Percentiles rank a stretch among this genome's conserved stretches.
Conservation (phyloP, 1,284 basidiomycete species). For the Rhodofomes roseus region DNA sequence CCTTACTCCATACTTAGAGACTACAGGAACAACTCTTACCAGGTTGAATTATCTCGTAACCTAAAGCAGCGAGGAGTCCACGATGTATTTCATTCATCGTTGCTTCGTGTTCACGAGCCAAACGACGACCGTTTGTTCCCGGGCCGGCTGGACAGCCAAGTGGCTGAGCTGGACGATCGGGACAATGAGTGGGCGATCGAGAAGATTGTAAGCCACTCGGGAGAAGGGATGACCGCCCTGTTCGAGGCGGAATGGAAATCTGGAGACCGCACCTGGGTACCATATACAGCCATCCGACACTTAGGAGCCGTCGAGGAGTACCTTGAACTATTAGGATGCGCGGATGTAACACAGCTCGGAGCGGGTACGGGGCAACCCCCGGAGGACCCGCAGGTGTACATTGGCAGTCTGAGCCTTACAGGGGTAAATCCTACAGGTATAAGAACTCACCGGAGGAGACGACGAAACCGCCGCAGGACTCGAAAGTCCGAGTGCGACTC, state of each 20-base stretch:
- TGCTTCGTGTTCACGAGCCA: constrained; percentile 23
- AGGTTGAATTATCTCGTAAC: constrained; percentile 23
- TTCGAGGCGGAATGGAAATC: constrained; percentile 31
- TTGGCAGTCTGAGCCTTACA: background rate
- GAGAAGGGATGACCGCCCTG: constrained; percentile 15
- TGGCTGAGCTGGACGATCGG: constrained; percentile 9
- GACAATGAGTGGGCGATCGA: constrained; percentile 30
- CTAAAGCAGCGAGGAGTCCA: constrained; percentile 25
- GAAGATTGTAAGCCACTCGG: constrained; percentile 23
- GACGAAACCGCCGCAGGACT: too few species aligned
- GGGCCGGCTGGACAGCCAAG: constrained; percentile 14
- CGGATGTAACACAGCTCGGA: background rate
- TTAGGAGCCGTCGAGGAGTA: constrained; percentile 22
- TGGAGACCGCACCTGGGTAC: constrained; percentile 32
- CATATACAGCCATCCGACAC: constrained; percentile 5
- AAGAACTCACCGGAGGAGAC: too few species aligned
- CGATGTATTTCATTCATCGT: constrained; percentile 27
- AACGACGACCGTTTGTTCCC: constrained; percentile 30
- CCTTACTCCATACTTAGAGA: constrained; percentile 11
- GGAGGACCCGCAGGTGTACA: constrained; percentile 7
- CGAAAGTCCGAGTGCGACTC: too few species aligned
- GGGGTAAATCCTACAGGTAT: too few species aligned
- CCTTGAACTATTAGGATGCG: constrained; percentile 1
- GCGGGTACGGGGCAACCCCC: constrained; percentile 3
- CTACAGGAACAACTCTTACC: constrained; percentile 13